Evolutionary conservation across 768 basidiomycete species (phyloP).

Genomic region (Lyophyllum shimeji): DNA sequence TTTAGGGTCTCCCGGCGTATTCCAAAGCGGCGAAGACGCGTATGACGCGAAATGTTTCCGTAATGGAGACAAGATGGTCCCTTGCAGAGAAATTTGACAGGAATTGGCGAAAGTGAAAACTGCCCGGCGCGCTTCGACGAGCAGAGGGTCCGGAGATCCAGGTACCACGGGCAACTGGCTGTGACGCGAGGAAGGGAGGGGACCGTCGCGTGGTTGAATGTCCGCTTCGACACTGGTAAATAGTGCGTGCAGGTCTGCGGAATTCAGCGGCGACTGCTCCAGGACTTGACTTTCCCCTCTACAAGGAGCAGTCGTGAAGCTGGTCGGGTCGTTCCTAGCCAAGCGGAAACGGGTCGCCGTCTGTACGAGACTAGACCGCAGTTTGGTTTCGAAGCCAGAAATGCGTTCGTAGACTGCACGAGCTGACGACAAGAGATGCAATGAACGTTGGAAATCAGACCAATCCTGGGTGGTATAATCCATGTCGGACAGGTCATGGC

Average conservation of each 20-base stretch:
- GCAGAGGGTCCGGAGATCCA: constrained; percentile 38
- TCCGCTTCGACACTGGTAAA: constrained; percentile 54
- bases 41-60: constrained; percentile 72
- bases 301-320: constrained; percentile 55
- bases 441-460: constrained; percentile 77
- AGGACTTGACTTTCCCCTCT: constrained; percentile 74
- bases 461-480: constrained; percentile 92
- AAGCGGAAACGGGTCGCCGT: constrained; percentile 60
- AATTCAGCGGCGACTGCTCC: constrained; percentile 83
- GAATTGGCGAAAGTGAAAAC: constrained; percentile 65
- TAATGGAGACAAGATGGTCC: constrained; percentile 83
- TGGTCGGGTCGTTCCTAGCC: constrained; percentile 51
- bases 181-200: constrained; percentile 28
- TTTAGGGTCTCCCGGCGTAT: constrained; percentile 48
- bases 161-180: constrained; percentile 28
- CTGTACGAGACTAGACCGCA: constrained; percentile 59
- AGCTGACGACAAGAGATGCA: constrained; percentile 84
- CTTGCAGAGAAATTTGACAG: constrained; percentile 78
- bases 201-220: constrained; percentile 21
- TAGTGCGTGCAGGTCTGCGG: constrained; percentile 66
- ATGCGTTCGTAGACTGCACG: constrained; percentile 72
- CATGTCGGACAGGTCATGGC: constrained; percentile 70
- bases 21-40: constrained; percentile 68
- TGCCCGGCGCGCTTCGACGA: constrained; percentile 53
- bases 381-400: constrained; percentile 63